These are phyloP conservation scores for Fermentozyma sake DNA, from an alignment of 1,139 yeast genomes.

Conservation along the genomic window DNA sequence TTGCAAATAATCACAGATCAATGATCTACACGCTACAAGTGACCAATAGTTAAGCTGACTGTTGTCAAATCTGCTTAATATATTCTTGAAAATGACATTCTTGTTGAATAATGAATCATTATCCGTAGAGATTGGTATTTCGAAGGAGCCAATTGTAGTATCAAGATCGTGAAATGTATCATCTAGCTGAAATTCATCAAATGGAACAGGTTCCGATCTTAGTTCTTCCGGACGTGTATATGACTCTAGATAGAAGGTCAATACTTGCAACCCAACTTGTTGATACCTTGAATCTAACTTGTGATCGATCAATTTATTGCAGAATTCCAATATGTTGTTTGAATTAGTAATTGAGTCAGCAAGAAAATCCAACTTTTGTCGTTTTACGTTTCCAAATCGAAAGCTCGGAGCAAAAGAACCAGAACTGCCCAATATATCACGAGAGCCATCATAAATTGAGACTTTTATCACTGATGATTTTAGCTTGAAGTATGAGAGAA, in stretches of 20 bases:
- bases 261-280: conserved; percentile 25
- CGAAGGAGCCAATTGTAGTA: conserved; percentile 5
- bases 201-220: not conserved
- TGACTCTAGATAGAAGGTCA: conserved; percentile 20
- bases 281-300: conserved; percentile 16
- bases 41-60: conserved; percentile 29
- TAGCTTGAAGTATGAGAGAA: conserved; percentile 22
- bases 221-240: not conserved
- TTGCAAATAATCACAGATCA: conserved; percentile 10
- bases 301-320: conserved; percentile 14
- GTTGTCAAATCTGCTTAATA: conserved; percentile 21
- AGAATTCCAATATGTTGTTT: conserved; percentile 16
- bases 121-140: conserved; percentile 4
- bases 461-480: too few relatives aligned
- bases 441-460: too few relatives aligned
- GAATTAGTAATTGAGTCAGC: conserved; percentile 15
- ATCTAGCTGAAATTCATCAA: conserved; percentile 2
- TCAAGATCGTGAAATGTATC: conserved; percentile 3
- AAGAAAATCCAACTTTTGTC: conserved; percentile 19
- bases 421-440: too few relatives aligned
- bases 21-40: conserved; percentile 25
- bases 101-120: conserved; percentile 5
- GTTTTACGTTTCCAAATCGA: too few relatives aligned
- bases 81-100: conserved; percentile 12
- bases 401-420: too few relatives aligned